Evolutionary conservation across 768 basidiomycete species (phyloP), one percentile per base, ranked within the genome.

Genomic region (Kwoniella shandongensis): DNA sequence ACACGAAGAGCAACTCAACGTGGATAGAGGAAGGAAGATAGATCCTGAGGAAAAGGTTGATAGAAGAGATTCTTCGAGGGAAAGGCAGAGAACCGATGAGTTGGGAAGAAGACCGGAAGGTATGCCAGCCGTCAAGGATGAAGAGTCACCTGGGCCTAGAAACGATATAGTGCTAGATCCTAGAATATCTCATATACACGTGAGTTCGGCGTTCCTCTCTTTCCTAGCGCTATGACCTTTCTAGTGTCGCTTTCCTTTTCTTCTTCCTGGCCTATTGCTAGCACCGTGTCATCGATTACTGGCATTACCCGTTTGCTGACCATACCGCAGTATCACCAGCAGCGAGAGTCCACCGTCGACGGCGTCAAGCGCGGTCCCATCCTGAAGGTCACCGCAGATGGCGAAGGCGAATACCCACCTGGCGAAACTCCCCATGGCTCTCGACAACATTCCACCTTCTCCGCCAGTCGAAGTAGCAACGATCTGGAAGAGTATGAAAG

Each of bases 161-260:
- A 74, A 69, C 45, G 68, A 66, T 48, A 71, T 76, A 52, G 68
- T 67, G 26, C 60, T 76, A 36, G 59, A 69, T 30, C 67, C 74
- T 6, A 54, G 74, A 41, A 54, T 71, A 12, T 47, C 67, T 1
- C 55, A 66, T 25, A 62, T 73, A 48, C 66, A 70, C 47, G 71
- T 73, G 57, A 68, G 69, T 61, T 10, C 12, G 27, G 30, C 22
- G 2, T 39, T 29, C 20, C 8, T 27, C 40, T 44, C 15, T 32
- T 39, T 22, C 10, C 8, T 23, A 15, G 8, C 38, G 22, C 29
- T 41, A 38, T 12, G 15, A 51, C 38, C 55, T 44, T 17, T 26
- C n/a, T n/a, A n/a, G n/a, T n/a, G 13, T 13, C 32, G 32, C 6
- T 32, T 6, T 32, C 32, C 32, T 32, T 6, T 13, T 32, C 13